Percentiles rank a stretch among this genome's conserved stretches.
These are phyloP conservation scores for Peronospora belbahrii DNA, from an alignment of 352 stramenopile genomes.

Conservation along the genomic window DNA sequence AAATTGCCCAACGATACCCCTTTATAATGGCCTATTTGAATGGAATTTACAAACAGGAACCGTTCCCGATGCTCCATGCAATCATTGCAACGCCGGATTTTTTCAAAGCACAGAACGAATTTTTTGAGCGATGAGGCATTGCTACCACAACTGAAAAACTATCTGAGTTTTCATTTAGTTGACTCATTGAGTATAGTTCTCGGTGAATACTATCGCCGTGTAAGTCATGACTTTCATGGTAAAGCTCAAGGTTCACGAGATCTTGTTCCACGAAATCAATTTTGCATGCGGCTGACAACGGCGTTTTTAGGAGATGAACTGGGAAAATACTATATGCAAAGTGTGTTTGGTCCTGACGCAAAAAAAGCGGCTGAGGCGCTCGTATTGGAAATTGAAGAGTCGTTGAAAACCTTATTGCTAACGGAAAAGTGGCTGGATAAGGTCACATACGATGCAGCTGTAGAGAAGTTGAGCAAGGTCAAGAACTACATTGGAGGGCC, in stretches of 20 bases:
- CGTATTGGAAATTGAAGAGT: constrained; percentile 80
- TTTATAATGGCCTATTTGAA: constrained; percentile 44
- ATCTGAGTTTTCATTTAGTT: constrained; percentile 57
- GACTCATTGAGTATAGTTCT: constrained; percentile 35
- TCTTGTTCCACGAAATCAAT: constrained; percentile 35
- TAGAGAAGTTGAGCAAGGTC: constrained; percentile 88
- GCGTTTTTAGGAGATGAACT: constrained; percentile 79
- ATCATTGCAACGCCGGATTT: constrained; percentile 45
- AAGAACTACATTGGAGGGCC: constrained; percentile 67
- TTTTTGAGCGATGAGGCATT: constrained; percentile 30
- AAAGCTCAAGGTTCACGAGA: constrained; percentile 24
- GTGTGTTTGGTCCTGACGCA: constrained; percentile 76
- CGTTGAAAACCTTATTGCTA: constrained; percentile 69
- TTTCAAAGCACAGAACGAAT: constrained; percentile 40
- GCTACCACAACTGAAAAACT: constrained; percentile 41
- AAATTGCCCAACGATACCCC: constrained; percentile 46
- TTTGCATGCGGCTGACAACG: constrained; percentile 70
- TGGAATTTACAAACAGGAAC: constrained; percentile 36
- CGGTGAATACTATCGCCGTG: constrained; percentile 46
- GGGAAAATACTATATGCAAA: constrained; percentile 83
- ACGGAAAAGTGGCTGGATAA: constrained; percentile 87
- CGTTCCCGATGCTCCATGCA: constrained; percentile 28
- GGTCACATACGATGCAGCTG: constrained; percentile 60
- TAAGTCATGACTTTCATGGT: constrained; percentile 43
- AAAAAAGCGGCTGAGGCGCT: constrained; percentile 73